Base-by-base conservation (phyloP, 1,284 basidiomycete genomes). In the Cutaneotrichosporon cavernicola region DNA sequence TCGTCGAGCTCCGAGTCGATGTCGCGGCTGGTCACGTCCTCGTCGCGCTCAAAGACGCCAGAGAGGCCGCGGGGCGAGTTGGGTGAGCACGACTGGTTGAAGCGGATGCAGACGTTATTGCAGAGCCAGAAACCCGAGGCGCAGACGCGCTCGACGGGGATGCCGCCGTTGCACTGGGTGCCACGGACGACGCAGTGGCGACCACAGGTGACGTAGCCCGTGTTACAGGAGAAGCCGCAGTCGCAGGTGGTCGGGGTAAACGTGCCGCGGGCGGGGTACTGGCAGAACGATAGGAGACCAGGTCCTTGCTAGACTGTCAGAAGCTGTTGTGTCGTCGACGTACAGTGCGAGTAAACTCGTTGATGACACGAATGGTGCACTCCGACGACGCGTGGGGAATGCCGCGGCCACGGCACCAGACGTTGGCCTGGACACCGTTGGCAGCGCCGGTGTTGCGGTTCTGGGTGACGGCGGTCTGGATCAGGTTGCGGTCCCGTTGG, bases 161-260 rank as follows among this genome's bases (percentile, higher is more conserved):
- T n/a, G 31, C 52, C 52, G 52, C 52, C 52, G 31, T 53, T 53
- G 31, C 52, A 53, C 52, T 53, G 52, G 16, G 52, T 53, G 52
- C 52, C 52, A 2, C 16, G 31, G 31, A 10, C 30, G 30, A 53
- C 52, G 52, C 52, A 53, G 14, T n/a, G n/a, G 52, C 52, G 52
- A 31, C 52, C 52, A n/a, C 52, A 53, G 31, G 31, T 31, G 13
- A n/a, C 31, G 16, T 30, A 34, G 52, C 31, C 31, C 0, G 16
- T 18, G 18, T 18, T 36, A 14, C 52, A 53, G 18, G 13, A 11
- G 32, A 32, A 53, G 14, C 4, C 31, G 31, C 52, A 53, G 52
- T 53, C 31, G 32, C 52, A 53, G 31, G 5, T n/a, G 6, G 31
- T 34, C 2, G 52, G 52, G 18, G 30, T 36, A n/a, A 53, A 53